These are phyloP conservation scores for Podospora sp. DNA, from an alignment of 495 filamentous ascomycete genomes.

Conservation along the genomic window DNA sequence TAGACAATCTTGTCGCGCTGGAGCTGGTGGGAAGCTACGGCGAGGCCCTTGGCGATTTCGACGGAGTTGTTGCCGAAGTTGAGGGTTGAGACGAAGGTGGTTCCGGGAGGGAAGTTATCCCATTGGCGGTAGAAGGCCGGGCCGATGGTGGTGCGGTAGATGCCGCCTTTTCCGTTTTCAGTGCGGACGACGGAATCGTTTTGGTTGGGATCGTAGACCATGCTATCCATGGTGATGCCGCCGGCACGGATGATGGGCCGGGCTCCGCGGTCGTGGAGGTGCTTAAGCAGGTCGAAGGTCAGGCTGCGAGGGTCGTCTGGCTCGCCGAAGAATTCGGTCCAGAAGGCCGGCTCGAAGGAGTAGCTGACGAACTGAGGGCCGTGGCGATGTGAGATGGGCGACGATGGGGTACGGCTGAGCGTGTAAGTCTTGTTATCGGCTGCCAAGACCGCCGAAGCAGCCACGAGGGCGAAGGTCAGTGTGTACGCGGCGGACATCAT, in stretches of 20 bases:
- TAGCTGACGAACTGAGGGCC: slow-evolving; percentile 28
- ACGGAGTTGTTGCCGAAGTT: slow-evolving; percentile 32
- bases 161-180: slow-evolving; percentile 29
- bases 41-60: slow-evolving; percentile 22
- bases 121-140: slow-evolving; percentile 28
- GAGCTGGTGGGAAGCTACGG: slow-evolving; percentile 20
- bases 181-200: slow-evolving; percentile 24
- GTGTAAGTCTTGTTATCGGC: not conserved
- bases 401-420: slow-evolving; percentile 8
- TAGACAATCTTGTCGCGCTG: slow-evolving; percentile 28
- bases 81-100: slow-evolving; percentile 28
- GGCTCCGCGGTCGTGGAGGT: slow-evolving; percentile 26
- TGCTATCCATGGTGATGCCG: slow-evolving; percentile 33
- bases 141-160: slow-evolving; percentile 28
- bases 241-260: slow-evolving; percentile 29
- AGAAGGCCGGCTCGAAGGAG: slow-evolving; percentile 32
- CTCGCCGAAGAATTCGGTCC: slow-evolving; percentile 34
- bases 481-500: too few relatives aligned
- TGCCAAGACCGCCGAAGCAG: not conserved
- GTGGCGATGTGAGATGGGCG: slow-evolving; percentile 28
- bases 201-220: slow-evolving; percentile 22
- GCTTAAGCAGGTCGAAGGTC: slow-evolving; percentile 27
- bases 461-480: too few relatives aligned
- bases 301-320: slow-evolving; percentile 23
- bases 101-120: slow-evolving; percentile 29